Evolutionary conservation across 805 yeast genomes (phyloP), one percentile per base, ranked within the genome.

Genomic region (Candida peoriensis): DNA sequence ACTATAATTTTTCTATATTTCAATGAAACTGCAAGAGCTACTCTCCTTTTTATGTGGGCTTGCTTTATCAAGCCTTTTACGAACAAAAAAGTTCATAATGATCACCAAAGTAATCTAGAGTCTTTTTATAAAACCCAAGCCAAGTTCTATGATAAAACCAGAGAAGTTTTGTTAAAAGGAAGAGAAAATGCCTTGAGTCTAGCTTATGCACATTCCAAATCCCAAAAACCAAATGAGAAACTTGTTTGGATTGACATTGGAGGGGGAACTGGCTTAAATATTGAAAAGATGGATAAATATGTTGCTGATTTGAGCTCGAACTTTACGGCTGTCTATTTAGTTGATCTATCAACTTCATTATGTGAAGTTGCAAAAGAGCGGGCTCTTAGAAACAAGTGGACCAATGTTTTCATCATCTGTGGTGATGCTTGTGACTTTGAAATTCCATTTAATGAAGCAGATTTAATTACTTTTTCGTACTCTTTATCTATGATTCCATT

Each of bases 401-500:
- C 45, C 18, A 79, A 81, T 45, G 90, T 85, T 23, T 74, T 72
- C 40, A 78, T 85, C 33, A 51, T 80, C 34, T 73, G 83, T 45
- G 80, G 81, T 21, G 94, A 84, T 58, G 94, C 90, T 15, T 75
- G 83, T 45, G 78, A 76, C 38, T 83, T 85, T 52, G 60, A 64
- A 26, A 67, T 81, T 24, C 73, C 75, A 8, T 46, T 55, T 21
- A 52, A 56, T 20, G 50, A 58, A 19, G 89, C 83, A n/a, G 88
- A 85, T 49, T 63, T 84, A 42, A 68, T 84, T 46, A 81, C 94
- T 8, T 79, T 83, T 54, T 81, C 89, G 7, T 84, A 84, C 60
- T 81, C 90, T 1, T 67, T 84, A 38, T 81, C 90, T 14, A 84
- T 84, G 95, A 84, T 84, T 49, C 94, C 95, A 29, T 68, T 84